Evolutionary conservation across 2,329 filamentous ascomycete genomes (phyloP), one percentile per base, ranked within the genome.

Genomic region (Colletotrichum agaves): DNA sequence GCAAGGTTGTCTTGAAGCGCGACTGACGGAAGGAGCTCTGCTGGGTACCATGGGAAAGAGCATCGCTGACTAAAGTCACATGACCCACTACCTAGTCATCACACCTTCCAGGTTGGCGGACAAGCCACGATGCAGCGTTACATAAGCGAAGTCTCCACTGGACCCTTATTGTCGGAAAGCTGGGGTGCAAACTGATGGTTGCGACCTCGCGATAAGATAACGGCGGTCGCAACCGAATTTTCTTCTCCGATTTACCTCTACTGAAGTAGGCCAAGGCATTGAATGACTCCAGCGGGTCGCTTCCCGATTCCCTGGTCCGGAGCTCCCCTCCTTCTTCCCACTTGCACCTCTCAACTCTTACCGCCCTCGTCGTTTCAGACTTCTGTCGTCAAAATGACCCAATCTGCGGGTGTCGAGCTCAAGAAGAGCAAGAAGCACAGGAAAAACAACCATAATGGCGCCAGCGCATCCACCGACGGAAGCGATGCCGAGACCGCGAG

Each of bases 371-470:
- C 31, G 41, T 35, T 21, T 43, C 19, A 27, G 31, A 33, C 23
- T 27, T 39, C 31, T 27, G 8, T 11, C 69, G 21, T 6, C 67
- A 62, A 67, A 69, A 79, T 78, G 77, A 73, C 75, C 39, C 72
- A 74, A 61, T 71, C 71, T 53, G 74, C 75, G 62, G 73, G 69
- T 35, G 69, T 67, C 46, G 70, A 74, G 60, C 67, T 75, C 35
- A 75, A 74, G 65, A 80, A 77, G 67, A 76, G 76, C 27, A 79
- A 76, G 71, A 76, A 75, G 62, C 72, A 73, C 55, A 75, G 68
- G 59, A 71, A 68, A 43, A 46, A n/a, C 66, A 67, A 69, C 33
- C 74, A 72, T 63, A 75, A 74, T 66, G 75, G 74, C 67, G 74
- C 73, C 70, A 69, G 58, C 57, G 59, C 58, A 15, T 65, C 61